These are phyloP conservation scores for Aspergillus asperescens DNA, from an alignment of 495 filamentous ascomycete genomes.

Conservation along the genomic window DNA sequence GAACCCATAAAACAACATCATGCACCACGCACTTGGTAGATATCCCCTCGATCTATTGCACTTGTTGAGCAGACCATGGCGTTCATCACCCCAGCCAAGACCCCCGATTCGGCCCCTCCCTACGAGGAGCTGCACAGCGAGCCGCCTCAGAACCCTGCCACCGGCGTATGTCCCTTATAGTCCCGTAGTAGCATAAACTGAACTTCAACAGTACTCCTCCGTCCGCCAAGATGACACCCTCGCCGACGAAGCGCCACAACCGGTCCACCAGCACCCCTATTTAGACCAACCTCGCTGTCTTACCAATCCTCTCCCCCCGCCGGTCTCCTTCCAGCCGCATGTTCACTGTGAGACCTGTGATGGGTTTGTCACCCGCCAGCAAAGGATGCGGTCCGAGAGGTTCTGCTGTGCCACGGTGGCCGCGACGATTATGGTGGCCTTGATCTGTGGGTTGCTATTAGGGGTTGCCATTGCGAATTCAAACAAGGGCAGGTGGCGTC, in stretches of 20 bases:
- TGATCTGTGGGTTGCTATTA: constrained; percentile 1
- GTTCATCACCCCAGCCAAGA: not conserved
- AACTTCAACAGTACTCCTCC: not conserved
- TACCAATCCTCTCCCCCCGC: not conserved
- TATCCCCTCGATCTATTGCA: too few relatives aligned
- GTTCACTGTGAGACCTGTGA: constrained; percentile 9
- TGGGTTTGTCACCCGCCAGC: not conserved
- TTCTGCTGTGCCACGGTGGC: not conserved
- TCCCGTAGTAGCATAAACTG: too few relatives aligned
- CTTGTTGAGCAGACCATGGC: too few relatives aligned
- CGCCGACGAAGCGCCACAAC: not conserved
- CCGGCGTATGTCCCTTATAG: not conserved
- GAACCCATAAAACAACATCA: too few relatives aligned
- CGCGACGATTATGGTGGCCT: constrained; percentile 1
- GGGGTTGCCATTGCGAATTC: not conserved
- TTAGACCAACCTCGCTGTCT: not conserved
- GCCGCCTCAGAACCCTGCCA: not conserved
- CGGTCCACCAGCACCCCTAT: not conserved
- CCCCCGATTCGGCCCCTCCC: not conserved
- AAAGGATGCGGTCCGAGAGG: not conserved
- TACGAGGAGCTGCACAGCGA: not conserved
- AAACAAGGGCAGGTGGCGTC: too few relatives aligned
- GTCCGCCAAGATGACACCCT: not conserved
- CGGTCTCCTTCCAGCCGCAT: not conserved
- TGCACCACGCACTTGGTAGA: too few relatives aligned